Conservation (phyloP, 805 yeast genomes). For the Yarrowia sp. region DNA sequence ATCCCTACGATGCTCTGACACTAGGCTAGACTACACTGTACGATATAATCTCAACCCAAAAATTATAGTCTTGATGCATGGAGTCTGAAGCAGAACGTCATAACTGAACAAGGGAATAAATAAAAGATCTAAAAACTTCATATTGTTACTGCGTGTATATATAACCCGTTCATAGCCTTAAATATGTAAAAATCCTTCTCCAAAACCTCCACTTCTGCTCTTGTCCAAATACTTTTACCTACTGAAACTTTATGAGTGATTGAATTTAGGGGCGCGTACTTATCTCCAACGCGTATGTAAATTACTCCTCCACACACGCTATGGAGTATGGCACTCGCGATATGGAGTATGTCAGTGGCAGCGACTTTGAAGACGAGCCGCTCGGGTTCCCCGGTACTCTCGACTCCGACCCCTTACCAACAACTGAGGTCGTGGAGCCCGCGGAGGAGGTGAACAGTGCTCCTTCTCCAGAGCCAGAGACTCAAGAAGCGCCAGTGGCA, state of each 20-base stretch:
- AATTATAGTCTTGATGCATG: background rate
- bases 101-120: too few species aligned
- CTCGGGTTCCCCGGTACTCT: slow-evolving; percentile 19
- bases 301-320: background rate
- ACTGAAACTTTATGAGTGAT: background rate
- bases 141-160: too few species aligned
- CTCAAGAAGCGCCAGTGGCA: background rate
- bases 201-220: too few species aligned
- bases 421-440: background rate
- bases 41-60: background rate
- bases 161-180: too few species aligned
- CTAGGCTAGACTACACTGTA: too few species aligned
- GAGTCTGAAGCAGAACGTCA: background rate
- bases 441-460: slow-evolving; percentile 5
- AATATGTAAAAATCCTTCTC: too few species aligned
- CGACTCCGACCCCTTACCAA: slow-evolving; percentile 7
- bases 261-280: slow-evolving; percentile 5
- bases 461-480: background rate
- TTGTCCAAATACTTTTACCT: too few species aligned
- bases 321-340: slow-evolving; percentile 15
- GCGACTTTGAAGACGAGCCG: slow-evolving; percentile 22
- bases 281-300: background rate
- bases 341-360: slow-evolving; percentile 21
- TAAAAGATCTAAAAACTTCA: too few species aligned
- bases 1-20: too few species aligned